Base-by-base conservation (phyloP, 495 filamentous ascomycete genomes). In the Clohesyomyces aquaticus region DNA sequence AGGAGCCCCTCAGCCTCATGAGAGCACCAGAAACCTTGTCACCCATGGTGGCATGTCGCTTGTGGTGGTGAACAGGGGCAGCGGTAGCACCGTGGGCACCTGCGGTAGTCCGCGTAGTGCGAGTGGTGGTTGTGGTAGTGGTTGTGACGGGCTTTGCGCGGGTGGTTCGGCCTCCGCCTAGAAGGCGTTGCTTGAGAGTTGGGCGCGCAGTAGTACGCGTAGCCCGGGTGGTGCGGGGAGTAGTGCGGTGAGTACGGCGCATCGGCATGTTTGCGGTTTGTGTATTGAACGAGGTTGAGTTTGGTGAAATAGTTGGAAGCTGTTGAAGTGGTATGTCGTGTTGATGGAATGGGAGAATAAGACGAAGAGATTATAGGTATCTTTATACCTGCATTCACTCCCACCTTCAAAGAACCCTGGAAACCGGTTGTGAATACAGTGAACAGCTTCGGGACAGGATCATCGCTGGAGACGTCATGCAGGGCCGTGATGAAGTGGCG, bases 1-100 rank as follows among this genome's bases (percentile, higher is more conserved):
- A 69, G 19, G 77, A 79, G 2, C 88, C 87, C 72, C 83, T 85
- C 52, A 91, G 67, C 75, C 78, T 86, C 76, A 89, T 70, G 71
- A 91, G 74, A 0, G 87, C 87, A 4, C 88, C 88, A 2, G 79
- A 83, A 67, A 91, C 77, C 73, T 89, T 90, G 73, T 90, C 87
- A 21, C 87, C 85, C 29, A 90, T 74, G 28, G 77, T 80, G 0
- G 80, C 73, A 32, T 81, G 80, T 61, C 87, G 82, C 55, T 79
- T 86, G 57, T 85, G 85, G 57, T 84, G 83, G 0, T 68, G 67
- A 8, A 56, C 61, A 8, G 50, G 62, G 0, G 65, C 48, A 21
- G 48, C 57, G 59, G 48, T 59, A 65, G 29, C 32, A 10, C 28
- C 51, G 22, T 38, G 28, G 3, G 0, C 48, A 65, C 67, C 55